Conservation (phyloP, 768 basidiomycete species). For the Tephrocybe rancida region DNA sequence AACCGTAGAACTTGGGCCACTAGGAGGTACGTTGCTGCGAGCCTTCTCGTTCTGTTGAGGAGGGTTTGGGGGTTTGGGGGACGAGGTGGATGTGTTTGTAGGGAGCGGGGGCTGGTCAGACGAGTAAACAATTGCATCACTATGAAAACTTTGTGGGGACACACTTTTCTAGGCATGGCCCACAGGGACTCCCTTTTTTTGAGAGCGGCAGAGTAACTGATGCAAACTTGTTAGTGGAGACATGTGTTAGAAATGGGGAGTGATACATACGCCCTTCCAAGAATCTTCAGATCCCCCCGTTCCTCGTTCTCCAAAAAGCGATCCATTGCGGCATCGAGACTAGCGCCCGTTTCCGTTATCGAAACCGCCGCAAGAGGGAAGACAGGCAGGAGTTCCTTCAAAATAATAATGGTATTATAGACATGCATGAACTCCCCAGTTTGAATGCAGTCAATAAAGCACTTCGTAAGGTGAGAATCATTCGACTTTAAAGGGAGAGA, state of each 20-base stretch:
- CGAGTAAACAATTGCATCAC: neutral
- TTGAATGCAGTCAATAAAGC: conserved; percentile 78
- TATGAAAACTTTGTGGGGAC: neutral
- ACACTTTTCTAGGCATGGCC: conserved; percentile 36
- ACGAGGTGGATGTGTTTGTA: conserved; percentile 17
- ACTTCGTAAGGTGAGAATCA: conserved; percentile 42
- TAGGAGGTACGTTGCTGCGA: conserved; percentile 36
- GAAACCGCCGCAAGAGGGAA: conserved; percentile 74
- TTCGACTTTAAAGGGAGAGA: neutral
- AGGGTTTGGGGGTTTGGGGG: conserved; percentile 31
- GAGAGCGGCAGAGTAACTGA: conserved; percentile 72
- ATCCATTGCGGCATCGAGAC: conserved; percentile 63
- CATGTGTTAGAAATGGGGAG: neutral
- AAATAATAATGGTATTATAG: conserved; percentile 93
- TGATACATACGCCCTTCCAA: conserved; percentile 68
- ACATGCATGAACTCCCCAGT: conserved; percentile 96
- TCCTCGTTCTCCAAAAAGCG: conserved; percentile 74
- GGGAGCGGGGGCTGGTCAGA: conserved; percentile 3
- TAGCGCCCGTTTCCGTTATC: conserved; percentile 48
- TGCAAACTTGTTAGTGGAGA: neutral
- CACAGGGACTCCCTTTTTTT: conserved; percentile 73
- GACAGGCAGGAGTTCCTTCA: conserved; percentile 88
- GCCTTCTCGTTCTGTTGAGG: conserved; percentile 31
- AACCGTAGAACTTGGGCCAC: conserved; percentile 38
- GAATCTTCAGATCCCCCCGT: conserved; percentile 81